Percentiles rank a stretch among this genome's conserved stretches.
phyloP scores from a whole-genome alignment of 2,329 filamentous ascomycete species.

The Raffaelea albimanens region DNA sequence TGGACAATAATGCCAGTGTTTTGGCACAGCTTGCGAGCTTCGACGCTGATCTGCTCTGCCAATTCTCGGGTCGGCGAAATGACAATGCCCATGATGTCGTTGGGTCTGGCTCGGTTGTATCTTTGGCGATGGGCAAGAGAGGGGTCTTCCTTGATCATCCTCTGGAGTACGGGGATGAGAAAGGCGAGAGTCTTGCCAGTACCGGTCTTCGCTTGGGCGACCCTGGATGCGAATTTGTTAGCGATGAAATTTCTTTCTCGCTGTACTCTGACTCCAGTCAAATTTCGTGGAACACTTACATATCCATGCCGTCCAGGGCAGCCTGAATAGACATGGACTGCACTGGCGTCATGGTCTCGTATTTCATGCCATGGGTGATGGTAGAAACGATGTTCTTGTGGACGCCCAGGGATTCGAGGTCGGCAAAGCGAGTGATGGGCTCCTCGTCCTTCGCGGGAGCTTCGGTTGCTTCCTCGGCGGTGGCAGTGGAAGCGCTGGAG shows the following conservation, averaged over 20 bases:
- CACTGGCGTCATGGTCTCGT: slow-evolving; percentile 86
- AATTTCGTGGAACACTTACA: too few species aligned
- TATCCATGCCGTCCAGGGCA: slow-evolving; percentile 69
- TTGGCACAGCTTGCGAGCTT: slow-evolving; percentile 59
- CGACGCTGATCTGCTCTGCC: slow-evolving; percentile 69
- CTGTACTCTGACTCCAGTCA: too few species aligned
- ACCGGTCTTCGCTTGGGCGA: slow-evolving; percentile 93
- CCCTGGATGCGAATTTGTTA: slow-evolving; percentile 31
- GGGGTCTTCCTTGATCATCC: slow-evolving; percentile 58
- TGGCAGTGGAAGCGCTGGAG: slow-evolving; percentile 2
- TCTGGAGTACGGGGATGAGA: slow-evolving; percentile 75
- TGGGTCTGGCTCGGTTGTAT: slow-evolving; percentile 22
- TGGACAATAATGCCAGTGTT: slow-evolving; percentile 58
- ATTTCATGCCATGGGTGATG: slow-evolving; percentile 63
- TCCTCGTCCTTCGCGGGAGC: not conserved
- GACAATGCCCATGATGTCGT: slow-evolving; percentile 59
- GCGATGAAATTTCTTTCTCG: too few species aligned
- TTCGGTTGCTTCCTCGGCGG: not conserved
- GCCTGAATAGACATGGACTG: slow-evolving; percentile 76
- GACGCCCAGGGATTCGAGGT: slow-evolving; percentile 40
- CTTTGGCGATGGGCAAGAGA: slow-evolving; percentile 39
- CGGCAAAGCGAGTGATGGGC: slow-evolving; percentile 26
- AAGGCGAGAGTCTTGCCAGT: slow-evolving; percentile 96
- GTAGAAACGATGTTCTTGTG: slow-evolving; percentile 55
- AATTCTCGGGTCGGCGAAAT: slow-evolving; percentile 75